Evolutionary conservation across 345 rosid genomes (phyloP), one percentile per base, ranked within the genome.

Genomic region (Erodium maritimum): DNA sequence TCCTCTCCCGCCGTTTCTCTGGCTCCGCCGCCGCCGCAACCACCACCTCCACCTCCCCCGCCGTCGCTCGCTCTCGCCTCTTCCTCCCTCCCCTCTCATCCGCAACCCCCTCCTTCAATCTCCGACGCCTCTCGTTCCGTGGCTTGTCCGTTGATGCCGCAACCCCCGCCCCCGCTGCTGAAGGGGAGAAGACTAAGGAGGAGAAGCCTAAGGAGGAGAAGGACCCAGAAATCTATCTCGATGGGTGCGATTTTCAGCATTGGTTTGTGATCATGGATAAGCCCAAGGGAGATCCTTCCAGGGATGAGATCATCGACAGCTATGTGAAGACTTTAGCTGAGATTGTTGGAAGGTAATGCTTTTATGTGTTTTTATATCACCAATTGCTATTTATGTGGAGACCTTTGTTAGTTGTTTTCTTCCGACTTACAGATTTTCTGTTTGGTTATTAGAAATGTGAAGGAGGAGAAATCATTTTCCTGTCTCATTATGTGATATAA

Each of bases 261-360:
- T 89, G 97, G 97, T 95, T 93, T 21, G 82, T 93, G 11, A 95
- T 93, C 5, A 50, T 89, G 85, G 95, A 85, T 19, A 68, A 69
- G 54, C 97, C 86, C 1, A 75, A 76, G 57, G 90, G 79, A 7
- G 78, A 80, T 3, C 82, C 75, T 17, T 85, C 97, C 2, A 77
- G 97, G 65, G 99, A 93, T 45, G 97, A 93, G 50, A 89, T 93
- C 42, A 87, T 93, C 14, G 87, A 89, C 52, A 37, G 57, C 53
- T 89, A 89, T 52, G 85, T 79, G 72, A 93, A 87, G 73, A 83
- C 77, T 69, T 82, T 93, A 3, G 86, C 91, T 10, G 61, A 53
- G 68, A 58, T 89, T 52, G 74, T 86, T 10, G 96, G 95, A 73
- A 89, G 96, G 99, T 85, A 66, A 67, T 5, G 13, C 8, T 19